Evolutionary conservation across 306 rosid genomes (phyloP), one percentile per base, ranked within the genome.

Genomic region (Begonia peltatifolia): DNA sequence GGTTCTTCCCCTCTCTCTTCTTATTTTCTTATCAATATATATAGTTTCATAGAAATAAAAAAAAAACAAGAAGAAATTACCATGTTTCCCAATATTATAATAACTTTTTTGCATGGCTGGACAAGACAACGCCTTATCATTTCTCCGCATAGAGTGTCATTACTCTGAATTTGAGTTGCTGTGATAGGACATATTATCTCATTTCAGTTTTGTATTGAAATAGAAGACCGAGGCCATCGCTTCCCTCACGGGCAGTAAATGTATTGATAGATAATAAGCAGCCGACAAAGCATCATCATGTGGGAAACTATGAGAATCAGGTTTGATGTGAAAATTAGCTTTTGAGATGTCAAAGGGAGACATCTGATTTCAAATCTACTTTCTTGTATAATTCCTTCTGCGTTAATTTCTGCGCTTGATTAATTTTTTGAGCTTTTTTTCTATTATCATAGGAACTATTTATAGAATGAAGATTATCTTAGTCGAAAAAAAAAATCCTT

Each of bases 201-300:
- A 30, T 30, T 30, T 30, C 38, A 30, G 6, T 30, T 48, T 62
- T 52, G 47, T 53, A 55, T 64, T 68, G 43, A 55, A 56, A 66
- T 77, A 81, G 90, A 77, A 14, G 81, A 74, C 63, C 82, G 74
- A 55, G 76, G 80, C 56, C 73, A 47, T 64, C 84, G 65, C 64
- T 78, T 78, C 57, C 68, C 77, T 1, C 78, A 47, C 44, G 79
- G 79, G 67, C 70, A 71, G 61, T 55, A 74, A 5, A 78, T 69
- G 86, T 78, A 70, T 66, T 53, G 74, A 63, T 70, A 70, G 74
- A 63, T 70, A 70, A 53, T 65, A 71, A 67, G 48, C 30, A 14
- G 55, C 42, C 46, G 60, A 48, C 10, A 54, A 47, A 44, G 48
- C 48, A 44, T 44, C 64, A 17, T 44, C 57, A 53, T 55, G 15